phyloP scores from a whole-genome alignment of 2,329 filamentous ascomycete species.

The Diaporthe destruens region DNA sequence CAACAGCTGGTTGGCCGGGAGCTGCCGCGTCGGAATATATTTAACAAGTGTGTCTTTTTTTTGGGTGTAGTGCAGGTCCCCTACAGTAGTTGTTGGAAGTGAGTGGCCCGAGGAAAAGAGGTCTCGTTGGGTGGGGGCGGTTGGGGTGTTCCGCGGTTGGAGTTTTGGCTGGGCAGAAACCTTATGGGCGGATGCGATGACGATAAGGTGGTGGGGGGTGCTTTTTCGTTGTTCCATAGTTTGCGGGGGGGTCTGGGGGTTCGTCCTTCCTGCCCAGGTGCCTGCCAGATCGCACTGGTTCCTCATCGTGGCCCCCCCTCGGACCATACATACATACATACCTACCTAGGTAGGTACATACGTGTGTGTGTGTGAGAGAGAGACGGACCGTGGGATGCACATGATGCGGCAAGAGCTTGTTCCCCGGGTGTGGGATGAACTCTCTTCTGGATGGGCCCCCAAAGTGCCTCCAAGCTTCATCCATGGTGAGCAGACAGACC shows the following conservation, averaged over 20 bases:
- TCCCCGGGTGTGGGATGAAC: constrained; percentile 23
- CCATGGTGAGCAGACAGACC: constrained; percentile 19
- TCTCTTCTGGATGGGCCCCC: constrained; percentile 1
- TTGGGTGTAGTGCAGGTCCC: background rate
- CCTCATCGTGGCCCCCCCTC: background rate
- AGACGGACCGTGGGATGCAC: constrained; percentile 13
- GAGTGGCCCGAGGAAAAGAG: background rate
- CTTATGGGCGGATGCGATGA: constrained; percentile 6
- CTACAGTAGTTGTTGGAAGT: background rate
- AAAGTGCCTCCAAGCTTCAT: constrained; percentile 11
- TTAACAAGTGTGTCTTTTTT: background rate
- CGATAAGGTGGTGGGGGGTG: background rate
- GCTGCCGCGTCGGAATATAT: background rate
- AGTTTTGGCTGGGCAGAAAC: constrained; percentile 11
- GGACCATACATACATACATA: background rate
- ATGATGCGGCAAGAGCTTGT: constrained; percentile 22
- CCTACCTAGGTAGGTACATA: too few species aligned
- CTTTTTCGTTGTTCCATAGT: background rate
- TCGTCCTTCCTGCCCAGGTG: constrained; percentile 21
- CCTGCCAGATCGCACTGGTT: constrained; percentile 3
- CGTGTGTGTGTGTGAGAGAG: background rate
- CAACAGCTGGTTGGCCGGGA: constrained; percentile 9
- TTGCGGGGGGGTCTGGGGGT: constrained; percentile 15
- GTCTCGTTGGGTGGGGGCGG: background rate
- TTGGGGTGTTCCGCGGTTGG: background rate